Base-by-base conservation (phyloP, 2,329 filamentous ascomycete species). In the Alternaria hordeiaustralica region DNA sequence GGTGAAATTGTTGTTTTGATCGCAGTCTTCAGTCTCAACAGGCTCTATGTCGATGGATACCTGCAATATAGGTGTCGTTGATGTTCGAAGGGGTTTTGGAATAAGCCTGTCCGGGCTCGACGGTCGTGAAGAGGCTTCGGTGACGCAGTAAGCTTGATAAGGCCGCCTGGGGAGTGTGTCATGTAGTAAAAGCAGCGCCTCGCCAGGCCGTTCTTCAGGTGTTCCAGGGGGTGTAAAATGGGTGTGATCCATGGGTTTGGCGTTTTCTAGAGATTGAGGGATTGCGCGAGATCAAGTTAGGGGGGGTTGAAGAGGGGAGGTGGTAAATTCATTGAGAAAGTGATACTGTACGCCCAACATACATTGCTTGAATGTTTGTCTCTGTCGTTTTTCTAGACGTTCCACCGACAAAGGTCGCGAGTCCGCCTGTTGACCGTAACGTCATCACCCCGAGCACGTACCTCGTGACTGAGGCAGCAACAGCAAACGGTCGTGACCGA, bases 71-170 rank as follows among this genome's bases (percentile, higher is more conserved):
- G 21, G 18, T 6, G 30, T 45, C 23, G 6, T 5, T 9, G 15
- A 33, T 33, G 46, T 26, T 13, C 33, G 55, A 15, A 62, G 23
- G 6, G 63, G 68, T 36, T 46, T 54, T 25, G 63, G 60, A 20
- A 49, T 55, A 28, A 71, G 60, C 59, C 9, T 6, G 13, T 69
- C 58, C n/a, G 66, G 68, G 47, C 63, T 71, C 7, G 63, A 21
- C 43, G 68, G 49, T 33, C 69, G 61, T 23, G 71, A 72, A 10
- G 69, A 68, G 8, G 62, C 53, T 57, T 66, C 65, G 5, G 71
- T 73, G 21, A 62, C 64, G 58, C 71, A 73, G 20, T 73, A 73
- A 21, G 69, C 67, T 53, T 73, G 71, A 20, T 71, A 68, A 6
- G 63, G 64, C 15, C 46, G 64, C 11, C 43, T 46, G 56, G 20